A percentile compares a stretch with the other conserved stretches of the same genome.
Evolutionary conservation across 371 early-diverging fungal genomes (phyloP).

Genomic region (Mortierella sp.): DNA sequence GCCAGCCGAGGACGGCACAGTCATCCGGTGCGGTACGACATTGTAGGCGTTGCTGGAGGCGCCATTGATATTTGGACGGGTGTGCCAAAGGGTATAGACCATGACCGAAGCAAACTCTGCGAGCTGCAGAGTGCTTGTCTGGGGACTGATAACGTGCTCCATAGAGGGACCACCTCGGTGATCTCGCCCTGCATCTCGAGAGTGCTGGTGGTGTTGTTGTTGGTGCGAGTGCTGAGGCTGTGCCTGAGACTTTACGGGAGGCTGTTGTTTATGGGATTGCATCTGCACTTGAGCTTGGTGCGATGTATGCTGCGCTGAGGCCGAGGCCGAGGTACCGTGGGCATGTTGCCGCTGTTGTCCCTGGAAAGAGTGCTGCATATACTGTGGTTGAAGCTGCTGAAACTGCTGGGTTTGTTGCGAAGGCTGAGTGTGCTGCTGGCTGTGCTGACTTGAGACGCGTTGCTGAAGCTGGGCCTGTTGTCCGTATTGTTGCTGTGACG

Average conservation of each 20-base stretch:
- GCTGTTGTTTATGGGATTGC: too few species aligned
- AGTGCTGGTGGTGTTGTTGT: conserved; percentile 10
- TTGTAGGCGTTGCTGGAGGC: conserved; percentile 18
- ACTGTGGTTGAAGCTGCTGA: neutral
- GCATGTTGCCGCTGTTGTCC: neutral
- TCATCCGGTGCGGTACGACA: conserved; percentile 26
- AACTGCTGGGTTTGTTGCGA: neutral
- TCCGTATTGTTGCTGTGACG: conserved; percentile 9
- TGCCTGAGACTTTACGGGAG: too few species aligned
- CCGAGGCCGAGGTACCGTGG: conserved; percentile 15
- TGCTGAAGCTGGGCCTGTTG: neutral
- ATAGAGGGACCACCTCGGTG: conserved; percentile 20
- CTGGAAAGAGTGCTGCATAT: neutral
- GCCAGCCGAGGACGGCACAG: conserved; percentile 55
- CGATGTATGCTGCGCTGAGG: conserved; percentile 25
- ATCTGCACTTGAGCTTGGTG: conserved; percentile 28
- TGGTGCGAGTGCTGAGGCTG: conserved; percentile 21
- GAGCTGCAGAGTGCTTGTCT: conserved; percentile 57
- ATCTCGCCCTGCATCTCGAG: conserved; percentile 12
- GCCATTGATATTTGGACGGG: conserved; percentile 36
- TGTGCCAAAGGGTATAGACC: conserved; percentile 68
- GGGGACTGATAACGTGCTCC: conserved; percentile 30
- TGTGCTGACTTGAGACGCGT: neutral
- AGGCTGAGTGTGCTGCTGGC: neutral
- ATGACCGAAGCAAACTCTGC: conserved; percentile 67